These are phyloP conservation scores for Penicillium thymicola DNA, from an alignment of 2,329 filamentous ascomycete genomes.

Conservation along the genomic window DNA sequence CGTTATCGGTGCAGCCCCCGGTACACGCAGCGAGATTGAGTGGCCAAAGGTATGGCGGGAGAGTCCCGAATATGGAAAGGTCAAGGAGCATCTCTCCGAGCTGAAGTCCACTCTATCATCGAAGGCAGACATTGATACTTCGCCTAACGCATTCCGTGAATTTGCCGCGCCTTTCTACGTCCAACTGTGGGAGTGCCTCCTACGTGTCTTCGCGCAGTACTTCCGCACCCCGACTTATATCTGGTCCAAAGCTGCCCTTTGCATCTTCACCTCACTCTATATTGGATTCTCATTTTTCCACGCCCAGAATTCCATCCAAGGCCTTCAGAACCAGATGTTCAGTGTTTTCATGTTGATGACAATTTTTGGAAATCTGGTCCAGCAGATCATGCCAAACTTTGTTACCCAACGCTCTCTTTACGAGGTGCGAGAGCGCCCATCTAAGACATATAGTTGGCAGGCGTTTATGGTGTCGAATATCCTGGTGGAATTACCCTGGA, in stretches of 20 bases:
- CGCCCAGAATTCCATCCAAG: conserved; percentile 68
- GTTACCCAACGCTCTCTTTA: conserved; percentile 54
- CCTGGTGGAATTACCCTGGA: background rate
- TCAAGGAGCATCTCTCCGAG: conserved; percentile 31
- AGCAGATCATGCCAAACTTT: conserved; percentile 56
- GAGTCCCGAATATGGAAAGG: background rate
- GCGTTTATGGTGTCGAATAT: conserved; percentile 53
- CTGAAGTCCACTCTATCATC: conserved; percentile 58
- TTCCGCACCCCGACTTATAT: conserved; percentile 43
- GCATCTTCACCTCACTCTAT: conserved; percentile 61
- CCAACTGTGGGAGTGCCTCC: background rate
- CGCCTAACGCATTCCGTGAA: conserved; percentile 49
- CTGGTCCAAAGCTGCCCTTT: conserved; percentile 75
- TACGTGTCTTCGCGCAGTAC: background rate
- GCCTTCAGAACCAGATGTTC: conserved; percentile 83
- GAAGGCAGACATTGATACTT: conserved; percentile 26
- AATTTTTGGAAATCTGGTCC: conserved; percentile 54
- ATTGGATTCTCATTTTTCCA: conserved; percentile 79
- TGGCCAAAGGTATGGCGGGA: conserved; percentile 47
- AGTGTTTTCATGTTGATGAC: conserved; percentile 73
- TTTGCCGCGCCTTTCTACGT: conserved; percentile 63
- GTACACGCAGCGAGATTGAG: conserved; percentile 62
- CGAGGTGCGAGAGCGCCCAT: conserved; percentile 57
- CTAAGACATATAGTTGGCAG: conserved; percentile 69
- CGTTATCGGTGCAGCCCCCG: conserved; percentile 57